Evolutionary conservation across 192 early-diverging fungal genomes (phyloP).

Genomic region (Entrophospora sp.): DNA sequence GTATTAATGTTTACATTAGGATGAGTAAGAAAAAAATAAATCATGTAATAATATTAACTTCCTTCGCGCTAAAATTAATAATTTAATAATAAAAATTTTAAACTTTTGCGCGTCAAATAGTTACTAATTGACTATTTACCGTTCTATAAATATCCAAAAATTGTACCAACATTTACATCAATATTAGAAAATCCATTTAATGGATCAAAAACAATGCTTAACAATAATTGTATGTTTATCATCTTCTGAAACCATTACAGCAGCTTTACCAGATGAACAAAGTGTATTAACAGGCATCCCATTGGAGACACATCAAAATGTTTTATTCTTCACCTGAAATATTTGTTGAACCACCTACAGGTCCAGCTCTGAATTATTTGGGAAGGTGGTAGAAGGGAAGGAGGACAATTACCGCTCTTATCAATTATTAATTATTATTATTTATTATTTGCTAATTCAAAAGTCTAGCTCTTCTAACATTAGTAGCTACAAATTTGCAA

Average conservation of each 20-base stretch:
- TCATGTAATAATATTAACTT: too few species aligned
- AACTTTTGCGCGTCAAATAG: too few species aligned
- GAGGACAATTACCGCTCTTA: too few species aligned
- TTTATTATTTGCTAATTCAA: too few species aligned
- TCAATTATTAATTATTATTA: too few species aligned
- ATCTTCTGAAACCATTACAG: slow-evolving; percentile 91
- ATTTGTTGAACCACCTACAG: slow-evolving; percentile 73
- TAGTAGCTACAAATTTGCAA: slow-evolving; percentile 96
- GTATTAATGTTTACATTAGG: slow-evolving; percentile 57
- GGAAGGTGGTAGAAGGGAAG: too few species aligned
- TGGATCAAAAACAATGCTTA: slow-evolving; percentile 95
- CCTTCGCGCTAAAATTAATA: too few species aligned
- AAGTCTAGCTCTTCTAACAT: slow-evolving; percentile 75
- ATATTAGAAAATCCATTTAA: too few species aligned
- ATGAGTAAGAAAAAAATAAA: slow-evolving; percentile 62
- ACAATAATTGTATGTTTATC: slow-evolving; percentile 90
- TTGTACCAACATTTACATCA: too few species aligned
- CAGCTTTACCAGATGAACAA: slow-evolving; percentile 77
- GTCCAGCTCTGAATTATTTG: slow-evolving; percentile 63
- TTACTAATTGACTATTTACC: slow-evolving; percentile 97
- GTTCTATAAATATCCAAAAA: too few species aligned
- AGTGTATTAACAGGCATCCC: slow-evolving; percentile 95
- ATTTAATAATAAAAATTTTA: too few species aligned
- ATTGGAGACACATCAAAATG: slow-evolving; percentile 92
- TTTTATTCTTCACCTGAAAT: slow-evolving; percentile 93